Evolutionary conservation across 148 eudicot species (phyloP).

Genomic region (Bassia scoparia): DNA sequence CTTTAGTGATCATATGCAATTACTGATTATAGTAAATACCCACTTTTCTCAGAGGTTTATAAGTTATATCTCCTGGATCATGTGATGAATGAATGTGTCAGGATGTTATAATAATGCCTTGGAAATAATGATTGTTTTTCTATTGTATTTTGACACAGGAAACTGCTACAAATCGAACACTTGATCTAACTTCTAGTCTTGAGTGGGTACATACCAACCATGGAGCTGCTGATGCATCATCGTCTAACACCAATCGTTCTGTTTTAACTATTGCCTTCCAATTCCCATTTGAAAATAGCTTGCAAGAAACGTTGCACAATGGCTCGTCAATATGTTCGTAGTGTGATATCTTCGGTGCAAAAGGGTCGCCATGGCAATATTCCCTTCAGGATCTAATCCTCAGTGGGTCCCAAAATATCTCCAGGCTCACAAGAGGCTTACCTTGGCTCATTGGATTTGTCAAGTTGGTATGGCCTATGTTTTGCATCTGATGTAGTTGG

Average conservation of each 20-base stretch:
- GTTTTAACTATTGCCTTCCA: constrained; percentile 92
- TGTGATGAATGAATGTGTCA: not conserved
- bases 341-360: constrained; percentile 83
- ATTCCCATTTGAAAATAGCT: constrained; percentile 69
- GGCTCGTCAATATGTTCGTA: constrained; percentile 91
- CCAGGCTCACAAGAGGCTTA: constrained; percentile 81
- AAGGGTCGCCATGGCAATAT: constrained; percentile 85
- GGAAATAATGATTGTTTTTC: not conserved
- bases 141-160: constrained; percentile 32
- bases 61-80: not conserved
- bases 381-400: constrained; percentile 70
- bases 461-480: constrained; percentile 65
- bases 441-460: constrained; percentile 90
- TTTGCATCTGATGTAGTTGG: not conserved
- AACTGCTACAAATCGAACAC: constrained; percentile 49
- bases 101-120: not conserved
- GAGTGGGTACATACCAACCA: constrained; percentile 67
- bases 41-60: not conserved
- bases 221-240: constrained; percentile 36
- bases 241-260: constrained; percentile 49
- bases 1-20: not conserved
- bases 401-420: constrained; percentile 64
- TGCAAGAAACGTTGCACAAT: constrained; percentile 77
- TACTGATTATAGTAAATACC: not conserved
- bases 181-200: constrained; percentile 76